Base-by-base conservation (phyloP, 164 flowering plant genomes). In the Piper longum region DNA sequence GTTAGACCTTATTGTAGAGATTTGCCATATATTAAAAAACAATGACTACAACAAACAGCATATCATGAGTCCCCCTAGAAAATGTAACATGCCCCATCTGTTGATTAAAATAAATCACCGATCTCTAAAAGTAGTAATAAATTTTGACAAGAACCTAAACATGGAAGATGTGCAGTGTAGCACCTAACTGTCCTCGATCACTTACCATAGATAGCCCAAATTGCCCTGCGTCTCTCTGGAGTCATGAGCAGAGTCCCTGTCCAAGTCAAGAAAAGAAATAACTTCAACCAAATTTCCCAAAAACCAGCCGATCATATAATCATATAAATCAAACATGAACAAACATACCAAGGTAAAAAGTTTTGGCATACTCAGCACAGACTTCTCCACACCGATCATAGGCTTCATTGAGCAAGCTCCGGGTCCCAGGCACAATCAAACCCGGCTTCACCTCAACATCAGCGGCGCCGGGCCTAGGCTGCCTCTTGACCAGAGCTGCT, bases 171-270 rank as follows among this genome's bases (percentile, higher is more conserved):
- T 9, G 2, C 52, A 6, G 8, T 45, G 52, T 48, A 48, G 2
- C 9, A 14, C 52, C 14, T 48, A 26, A 26, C 36, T 26, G 36
- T 26, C 36, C 36, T 14, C 12, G 14, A 51, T 62, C 42, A 26
- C 64, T 76, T 67, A 87, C 96, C 96, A 68, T 89, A 89, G 17
- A 89, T 89, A 43, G 96, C 96, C 96, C 96, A 89, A 13, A 89
- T 83, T 60, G 96, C 96, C 64, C 67, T 80, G 62, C 82, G 75
- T 64, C 88, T 78, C 75, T 82, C 91, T 1, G 88, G 86, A 3
- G 89, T 89, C 96, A 89, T 89, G 18, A 89, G 81, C 78, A 81
- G 17, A 18, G 96, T 89, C 56, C 96, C 96, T 89, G 75, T 3
- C 36, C 7, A 26, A 62, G 51, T 59, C 17, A 12, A 12, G 9